These are phyloP conservation scores for Ascochyta rabiei DNA, from an alignment of 2,329 filamentous ascomycete species.

Conservation along the genomic window DNA sequence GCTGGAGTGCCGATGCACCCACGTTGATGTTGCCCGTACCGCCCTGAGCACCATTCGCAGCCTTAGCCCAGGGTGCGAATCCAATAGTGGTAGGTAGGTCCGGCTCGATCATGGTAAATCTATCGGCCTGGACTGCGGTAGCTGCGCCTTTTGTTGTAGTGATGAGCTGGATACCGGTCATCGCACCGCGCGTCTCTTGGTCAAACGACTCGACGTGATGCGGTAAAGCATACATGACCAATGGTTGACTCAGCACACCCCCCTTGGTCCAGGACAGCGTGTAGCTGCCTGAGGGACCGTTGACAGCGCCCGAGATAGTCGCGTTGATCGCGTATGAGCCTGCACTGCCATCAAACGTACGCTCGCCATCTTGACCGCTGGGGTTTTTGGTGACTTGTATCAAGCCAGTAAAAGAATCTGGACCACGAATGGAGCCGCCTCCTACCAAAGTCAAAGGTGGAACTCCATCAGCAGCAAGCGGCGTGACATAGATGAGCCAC, in stretches of 20 bases:
- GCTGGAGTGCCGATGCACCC: conserved; percentile 58
- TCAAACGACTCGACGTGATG: conserved; percentile 85
- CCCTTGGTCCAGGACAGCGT: conserved; percentile 72
- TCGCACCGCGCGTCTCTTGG: conserved; percentile 55
- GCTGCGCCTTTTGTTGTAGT: conserved; percentile 90
- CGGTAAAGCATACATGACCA: conserved; percentile 89
- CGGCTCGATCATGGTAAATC: conserved; percentile 72
- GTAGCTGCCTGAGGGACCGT: conserved; percentile 67
- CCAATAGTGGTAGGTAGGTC: conserved; percentile 73
- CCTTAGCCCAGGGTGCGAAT: conserved; percentile 79
- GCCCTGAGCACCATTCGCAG: conserved; percentile 43
- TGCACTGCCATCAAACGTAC: conserved; percentile 76
- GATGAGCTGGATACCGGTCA: conserved; percentile 66
- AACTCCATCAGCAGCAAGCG: conserved; percentile 59
- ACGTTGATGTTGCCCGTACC: conserved; percentile 47
- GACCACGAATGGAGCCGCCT: conserved; percentile 69
- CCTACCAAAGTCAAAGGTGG: conserved; percentile 73
- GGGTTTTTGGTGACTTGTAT: conserved; percentile 87
- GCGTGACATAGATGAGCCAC: conserved; percentile 83
- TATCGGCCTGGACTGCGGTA: conserved; percentile 62
- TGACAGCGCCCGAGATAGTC: conserved; percentile 57
- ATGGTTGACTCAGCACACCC: conserved; percentile 61
- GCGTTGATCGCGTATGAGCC: conserved; percentile 74
- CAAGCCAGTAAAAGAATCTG: conserved; percentile 72
- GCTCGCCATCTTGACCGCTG: conserved; percentile 57